Conservation (phyloP, 345 rosid genomes). For the Iberis pinnata region DNA sequence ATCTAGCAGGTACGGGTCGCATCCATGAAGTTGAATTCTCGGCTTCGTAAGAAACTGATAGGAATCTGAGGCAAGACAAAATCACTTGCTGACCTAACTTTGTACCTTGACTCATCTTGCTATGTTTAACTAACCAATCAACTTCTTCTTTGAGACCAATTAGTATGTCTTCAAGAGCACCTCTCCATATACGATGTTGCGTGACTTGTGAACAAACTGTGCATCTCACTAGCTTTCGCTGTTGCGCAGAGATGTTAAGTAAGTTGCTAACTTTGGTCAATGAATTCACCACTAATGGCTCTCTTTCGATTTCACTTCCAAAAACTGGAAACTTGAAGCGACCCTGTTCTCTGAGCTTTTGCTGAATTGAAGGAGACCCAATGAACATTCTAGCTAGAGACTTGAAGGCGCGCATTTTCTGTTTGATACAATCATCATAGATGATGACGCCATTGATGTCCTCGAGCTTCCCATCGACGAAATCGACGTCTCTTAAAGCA, state of each 20-base stretch:
- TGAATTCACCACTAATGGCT: slow-evolving; percentile 46
- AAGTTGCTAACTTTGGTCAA: slow-evolving; percentile 47
- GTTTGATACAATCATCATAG: slow-evolving; percentile 34
- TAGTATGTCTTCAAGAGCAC: slow-evolving; percentile 50
- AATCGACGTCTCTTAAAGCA: slow-evolving; percentile 43
- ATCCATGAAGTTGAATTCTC: slow-evolving; percentile 59
- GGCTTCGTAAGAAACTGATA: slow-evolving; percentile 34
- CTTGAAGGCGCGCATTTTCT: slow-evolving; percentile 47
- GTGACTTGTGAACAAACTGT: slow-evolving; percentile 64
- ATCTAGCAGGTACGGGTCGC: slow-evolving; percentile 45
- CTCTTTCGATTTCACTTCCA: slow-evolving; percentile 41
- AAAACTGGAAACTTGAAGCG: slow-evolving; percentile 30
- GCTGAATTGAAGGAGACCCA: slow-evolving; percentile 56
- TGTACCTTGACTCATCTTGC: slow-evolving; percentile 34
- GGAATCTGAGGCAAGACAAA: slow-evolving; percentile 50
- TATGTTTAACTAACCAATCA: slow-evolving; percentile 32
- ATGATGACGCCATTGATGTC: slow-evolving; percentile 41
- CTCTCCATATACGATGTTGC: slow-evolving; percentile 60
- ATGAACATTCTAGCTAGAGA: slow-evolving; percentile 56
- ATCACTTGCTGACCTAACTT: slow-evolving; percentile 60
- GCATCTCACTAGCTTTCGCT: slow-evolving; percentile 52
- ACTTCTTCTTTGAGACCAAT: slow-evolving; percentile 52
- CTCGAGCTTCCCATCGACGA: slow-evolving; percentile 46
- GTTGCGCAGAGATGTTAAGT: slow-evolving; percentile 62
- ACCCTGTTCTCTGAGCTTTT: slow-evolving; percentile 28